Percentiles rank a stretch among this genome's conserved stretches.
Conservation (phyloP, 208 protist species). For the Leishmania major region DNA sequence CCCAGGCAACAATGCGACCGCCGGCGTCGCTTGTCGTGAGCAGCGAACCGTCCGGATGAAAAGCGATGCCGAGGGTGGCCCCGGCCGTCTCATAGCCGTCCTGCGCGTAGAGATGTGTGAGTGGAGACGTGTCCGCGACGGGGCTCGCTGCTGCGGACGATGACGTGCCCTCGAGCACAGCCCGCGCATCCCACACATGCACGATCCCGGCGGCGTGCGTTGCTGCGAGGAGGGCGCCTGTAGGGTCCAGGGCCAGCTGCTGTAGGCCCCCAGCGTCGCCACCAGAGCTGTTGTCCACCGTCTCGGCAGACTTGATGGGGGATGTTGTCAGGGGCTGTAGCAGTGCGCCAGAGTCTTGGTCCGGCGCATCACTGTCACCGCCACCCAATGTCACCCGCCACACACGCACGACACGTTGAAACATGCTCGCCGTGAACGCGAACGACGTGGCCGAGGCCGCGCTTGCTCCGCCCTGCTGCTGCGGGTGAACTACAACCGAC, state of each 20-base stretch:
- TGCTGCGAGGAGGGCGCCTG: constrained; percentile 63
- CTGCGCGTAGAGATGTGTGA: constrained; percentile 52
- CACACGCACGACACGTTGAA: constrained; percentile 57
- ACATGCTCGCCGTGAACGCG: constrained; percentile 76
- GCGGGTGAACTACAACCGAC: constrained; percentile 54
- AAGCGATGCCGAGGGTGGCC: constrained; percentile 49
- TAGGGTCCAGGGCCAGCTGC: constrained; percentile 71
- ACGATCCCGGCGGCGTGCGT: constrained; percentile 54
- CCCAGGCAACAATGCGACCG: constrained; percentile 74
- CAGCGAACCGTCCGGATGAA: constrained; percentile 82
- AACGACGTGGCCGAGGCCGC: constrained; percentile 26
- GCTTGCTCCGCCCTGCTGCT: neutral
- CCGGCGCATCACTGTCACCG: neutral
- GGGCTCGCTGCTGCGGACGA: constrained; percentile 1
- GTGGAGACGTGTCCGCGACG: neutral
- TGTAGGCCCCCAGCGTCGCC: constrained; percentile 18
- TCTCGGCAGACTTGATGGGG: neutral
- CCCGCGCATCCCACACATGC: constrained; percentile 68
- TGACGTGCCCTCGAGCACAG: constrained; percentile 10
- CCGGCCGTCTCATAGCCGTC: constrained; percentile 65
- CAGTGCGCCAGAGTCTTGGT: constrained; percentile 2
- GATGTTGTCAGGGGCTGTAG: constrained; percentile 23
- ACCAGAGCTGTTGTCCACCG: constrained; percentile 23
- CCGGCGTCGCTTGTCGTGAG: constrained; percentile 67
- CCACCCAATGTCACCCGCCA: constrained; percentile 34